Base-by-base conservation (phyloP, 176 grass and related monocot species). In the Ensete ventricosum region DNA sequence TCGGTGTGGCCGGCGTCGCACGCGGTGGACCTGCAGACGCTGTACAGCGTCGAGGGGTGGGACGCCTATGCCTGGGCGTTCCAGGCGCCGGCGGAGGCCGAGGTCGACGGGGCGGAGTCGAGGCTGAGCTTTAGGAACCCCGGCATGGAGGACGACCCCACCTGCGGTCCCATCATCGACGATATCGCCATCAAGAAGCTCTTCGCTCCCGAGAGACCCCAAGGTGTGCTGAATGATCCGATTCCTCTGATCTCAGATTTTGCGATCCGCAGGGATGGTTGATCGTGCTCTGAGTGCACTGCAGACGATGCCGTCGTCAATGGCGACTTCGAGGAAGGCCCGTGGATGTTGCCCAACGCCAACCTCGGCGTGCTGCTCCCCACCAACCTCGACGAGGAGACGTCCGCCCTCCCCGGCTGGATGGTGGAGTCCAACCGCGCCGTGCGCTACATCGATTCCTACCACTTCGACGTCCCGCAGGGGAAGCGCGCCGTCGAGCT, bases 41-140 rank as follows among this genome's bases (percentile, higher is more conserved):
- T 99, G 79, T 99, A 99, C 84, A 99, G 85, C 70, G 92, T 99
- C 11, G 96, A 99, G 72, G 96, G 96, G 8, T 99, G 96, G 96
- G 96, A 95, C 76, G 84, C 96, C n/a, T 99, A 99, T 19, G 86
- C 91, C 0, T 69, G 92, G 86, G 96, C 90, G 50, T 99, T 99
- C 83, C 86, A 88, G 67, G 91, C 88, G 14, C 48, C 52, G 53
- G 75, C 72, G 14, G 96, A 95, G 3, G 34, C 34, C 34, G 34
- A 43, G 34, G 34, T 43, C 1, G 96, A 93, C n/a, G 75, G 75
- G 24, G 20, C n/a, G 58, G 86, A 89, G 75, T 81, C 86, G 0
- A 78, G 23, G 55, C 68, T 99, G 64, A 83, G 85, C 10, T 99
- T 99, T 79, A 94, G 74, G 84, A 99, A 99, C 75, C 96, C 96